Conservation (phyloP, 352 stramenopile species). For the Phytophthora sp. region DNA sequence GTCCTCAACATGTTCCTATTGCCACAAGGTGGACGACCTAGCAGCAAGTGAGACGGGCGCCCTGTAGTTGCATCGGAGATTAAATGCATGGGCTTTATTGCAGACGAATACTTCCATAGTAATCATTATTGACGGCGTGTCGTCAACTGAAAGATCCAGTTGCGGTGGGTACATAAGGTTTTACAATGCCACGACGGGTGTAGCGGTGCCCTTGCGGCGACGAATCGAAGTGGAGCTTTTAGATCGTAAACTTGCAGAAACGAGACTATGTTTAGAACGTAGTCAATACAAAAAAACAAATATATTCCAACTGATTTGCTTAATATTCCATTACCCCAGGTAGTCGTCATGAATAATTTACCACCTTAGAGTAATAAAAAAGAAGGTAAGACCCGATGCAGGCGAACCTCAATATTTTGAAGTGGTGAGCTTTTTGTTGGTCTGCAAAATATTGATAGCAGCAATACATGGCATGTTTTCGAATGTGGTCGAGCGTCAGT, state of each 20-base stretch:
- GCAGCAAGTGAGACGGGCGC: conserved; percentile 22
- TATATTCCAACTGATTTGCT: too few species aligned
- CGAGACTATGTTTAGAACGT: neutral
- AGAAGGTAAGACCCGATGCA: too few species aligned
- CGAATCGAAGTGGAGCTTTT: conserved; percentile 12
- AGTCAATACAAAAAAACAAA: too few species aligned
- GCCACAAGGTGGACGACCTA: conserved; percentile 37
- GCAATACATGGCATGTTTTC: too few species aligned
- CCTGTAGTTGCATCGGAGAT: conserved; percentile 10
- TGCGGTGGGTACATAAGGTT: conserved; percentile 12
- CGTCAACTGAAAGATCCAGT: conserved; percentile 33
- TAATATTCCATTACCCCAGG: too few species aligned
- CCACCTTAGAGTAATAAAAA: too few species aligned
- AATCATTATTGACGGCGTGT: too few species aligned
- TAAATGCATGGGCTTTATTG: neutral
- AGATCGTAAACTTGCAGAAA: conserved; percentile 2
- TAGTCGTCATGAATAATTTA: too few species aligned
- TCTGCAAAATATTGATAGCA: neutral
- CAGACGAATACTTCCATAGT: too few species aligned
- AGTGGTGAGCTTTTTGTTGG: too few species aligned
- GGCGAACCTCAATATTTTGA: too few species aligned
- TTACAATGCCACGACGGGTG: conserved; percentile 22
- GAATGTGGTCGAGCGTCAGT: too few species aligned
- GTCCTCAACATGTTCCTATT: conserved; percentile 86
- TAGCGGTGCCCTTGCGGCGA: conserved; percentile 10